These are phyloP conservation scores for Acanthamoeba royreba DNA, from an alignment of 208 protist species.

Conservation along the genomic window DNA sequence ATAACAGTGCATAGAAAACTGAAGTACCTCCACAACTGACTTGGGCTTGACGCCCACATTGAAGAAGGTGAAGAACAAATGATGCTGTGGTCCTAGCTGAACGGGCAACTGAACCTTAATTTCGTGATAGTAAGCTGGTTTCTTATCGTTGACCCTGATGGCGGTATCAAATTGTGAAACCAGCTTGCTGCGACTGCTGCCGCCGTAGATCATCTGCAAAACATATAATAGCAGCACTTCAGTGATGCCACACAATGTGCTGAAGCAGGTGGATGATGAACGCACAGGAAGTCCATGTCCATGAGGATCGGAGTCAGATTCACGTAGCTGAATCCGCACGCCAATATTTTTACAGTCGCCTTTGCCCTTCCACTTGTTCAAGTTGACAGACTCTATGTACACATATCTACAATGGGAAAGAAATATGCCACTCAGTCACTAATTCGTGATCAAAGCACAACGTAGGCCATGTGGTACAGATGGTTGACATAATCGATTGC, in stretches of 20 bases:
- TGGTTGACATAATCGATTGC: neutral
- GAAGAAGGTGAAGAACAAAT: conserved; percentile 69
- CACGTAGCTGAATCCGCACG: neutral
- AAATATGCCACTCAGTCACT: neutral
- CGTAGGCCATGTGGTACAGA: neutral
- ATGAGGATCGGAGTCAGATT: neutral
- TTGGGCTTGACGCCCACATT: conserved; percentile 57
- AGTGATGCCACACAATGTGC: neutral
- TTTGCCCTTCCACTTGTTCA: conserved; percentile 27
- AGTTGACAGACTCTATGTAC: conserved; percentile 12
- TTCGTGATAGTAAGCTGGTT: conserved; percentile 53
- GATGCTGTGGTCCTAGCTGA: neutral
- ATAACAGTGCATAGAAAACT: neutral
- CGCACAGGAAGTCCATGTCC: neutral
- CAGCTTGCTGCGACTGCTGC: neutral
- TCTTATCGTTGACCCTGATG: neutral
- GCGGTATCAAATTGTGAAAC: neutral
- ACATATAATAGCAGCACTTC: neutral
- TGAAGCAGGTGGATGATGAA: neutral
- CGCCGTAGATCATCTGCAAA: neutral
- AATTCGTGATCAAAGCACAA: neutral
- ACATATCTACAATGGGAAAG: neutral
- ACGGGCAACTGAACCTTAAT: conserved; percentile 61
- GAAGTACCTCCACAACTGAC: neutral
- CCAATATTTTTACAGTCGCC: neutral